A percentile compares a stretch with the other conserved stretches of the same genome.
Evolutionary conservation across 495 filamentous ascomycete species (phyloP).

Genomic region (Xylaria intraflava): DNA sequence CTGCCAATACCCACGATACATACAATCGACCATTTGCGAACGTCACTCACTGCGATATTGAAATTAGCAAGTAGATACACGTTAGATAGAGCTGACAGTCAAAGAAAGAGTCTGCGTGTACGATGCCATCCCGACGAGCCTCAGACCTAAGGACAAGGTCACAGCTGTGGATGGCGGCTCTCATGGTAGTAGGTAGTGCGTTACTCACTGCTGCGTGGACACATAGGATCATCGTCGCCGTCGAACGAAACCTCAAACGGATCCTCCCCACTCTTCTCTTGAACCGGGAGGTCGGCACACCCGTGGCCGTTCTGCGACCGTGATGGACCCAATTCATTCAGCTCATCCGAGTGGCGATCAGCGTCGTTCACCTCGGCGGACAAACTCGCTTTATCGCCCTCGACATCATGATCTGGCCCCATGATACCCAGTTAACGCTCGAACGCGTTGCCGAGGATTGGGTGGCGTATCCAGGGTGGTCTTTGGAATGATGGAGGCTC

Average conservation of each 20-base stretch:
- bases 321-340: conserved; percentile 10
- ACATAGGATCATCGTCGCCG: conserved; percentile 63
- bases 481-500: too few species aligned
- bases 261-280: conserved; percentile 21
- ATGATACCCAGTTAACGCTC: too few species aligned
- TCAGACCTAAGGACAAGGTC: neutral
- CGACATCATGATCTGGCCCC: neutral
- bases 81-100: too few species aligned
- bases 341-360: neutral
- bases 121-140: neutral
- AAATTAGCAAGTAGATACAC: neutral
- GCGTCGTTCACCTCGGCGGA: neutral
- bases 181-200: neutral
- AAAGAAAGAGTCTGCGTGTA: neutral
- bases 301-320: conserved; percentile 60
- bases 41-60: conserved; percentile 36
- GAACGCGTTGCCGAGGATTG: neutral
- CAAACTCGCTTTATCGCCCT: neutral
- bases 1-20: conserved; percentile 63
- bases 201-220: conserved; percentile 53
- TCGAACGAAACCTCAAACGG: conserved; percentile 63
- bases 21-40: conserved; percentile 72
- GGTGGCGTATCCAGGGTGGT: neutral
- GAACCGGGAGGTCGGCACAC: conserved; percentile 41
- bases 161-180: too few species aligned